Percentiles rank a stretch among this genome's conserved stretches.
Conservation (phyloP, 768 basidiomycete genomes). For the Mycena maculata region DNA sequence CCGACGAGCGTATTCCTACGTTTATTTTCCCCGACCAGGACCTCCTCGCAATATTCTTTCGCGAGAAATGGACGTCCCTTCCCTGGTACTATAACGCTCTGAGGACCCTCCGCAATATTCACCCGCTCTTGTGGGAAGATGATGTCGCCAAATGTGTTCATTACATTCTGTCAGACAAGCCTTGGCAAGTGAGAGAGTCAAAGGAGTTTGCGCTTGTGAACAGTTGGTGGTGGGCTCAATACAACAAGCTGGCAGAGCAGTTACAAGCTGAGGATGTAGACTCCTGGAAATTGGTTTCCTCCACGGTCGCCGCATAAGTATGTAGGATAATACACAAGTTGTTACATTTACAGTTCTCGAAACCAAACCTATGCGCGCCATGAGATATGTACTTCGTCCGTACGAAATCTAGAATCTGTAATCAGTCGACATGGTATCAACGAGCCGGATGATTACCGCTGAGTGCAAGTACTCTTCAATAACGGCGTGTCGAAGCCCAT, state of each 20-base stretch:
- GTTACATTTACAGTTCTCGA: too few species aligned
- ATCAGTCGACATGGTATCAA: not conserved
- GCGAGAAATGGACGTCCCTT: slow-evolving; percentile 80
- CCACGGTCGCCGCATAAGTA: slow-evolving; percentile 54
- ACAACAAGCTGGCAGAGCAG: slow-evolving; percentile 58
- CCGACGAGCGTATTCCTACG: slow-evolving; percentile 51
- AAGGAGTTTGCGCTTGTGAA: slow-evolving; percentile 67
- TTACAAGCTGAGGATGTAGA: slow-evolving; percentile 57
- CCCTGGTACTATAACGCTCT: slow-evolving; percentile 94
- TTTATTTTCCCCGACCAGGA: slow-evolving; percentile 93
- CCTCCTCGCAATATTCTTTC: slow-evolving; percentile 83
- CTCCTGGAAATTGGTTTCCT: slow-evolving; percentile 62
- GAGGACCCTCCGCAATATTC: slow-evolving; percentile 82
- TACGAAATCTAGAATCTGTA: slow-evolving; percentile 78
- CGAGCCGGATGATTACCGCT: slow-evolving; percentile 64
- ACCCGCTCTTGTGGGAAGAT: slow-evolving; percentile 84
- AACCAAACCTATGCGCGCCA: slow-evolving; percentile 73
- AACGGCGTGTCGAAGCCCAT: slow-evolving; percentile 90
- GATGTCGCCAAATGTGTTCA: slow-evolving; percentile 88
- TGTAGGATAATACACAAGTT: too few species aligned
- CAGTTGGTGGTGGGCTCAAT: slow-evolving; percentile 86
- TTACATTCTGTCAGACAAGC: slow-evolving; percentile 89
- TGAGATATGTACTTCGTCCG: slow-evolving; percentile 91
- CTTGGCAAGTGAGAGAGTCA: slow-evolving; percentile 72
- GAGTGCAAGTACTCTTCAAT: slow-evolving; percentile 88